Conservation (phyloP, 202 grass and related monocot species). For the Alloteropsis angusta region DNA sequence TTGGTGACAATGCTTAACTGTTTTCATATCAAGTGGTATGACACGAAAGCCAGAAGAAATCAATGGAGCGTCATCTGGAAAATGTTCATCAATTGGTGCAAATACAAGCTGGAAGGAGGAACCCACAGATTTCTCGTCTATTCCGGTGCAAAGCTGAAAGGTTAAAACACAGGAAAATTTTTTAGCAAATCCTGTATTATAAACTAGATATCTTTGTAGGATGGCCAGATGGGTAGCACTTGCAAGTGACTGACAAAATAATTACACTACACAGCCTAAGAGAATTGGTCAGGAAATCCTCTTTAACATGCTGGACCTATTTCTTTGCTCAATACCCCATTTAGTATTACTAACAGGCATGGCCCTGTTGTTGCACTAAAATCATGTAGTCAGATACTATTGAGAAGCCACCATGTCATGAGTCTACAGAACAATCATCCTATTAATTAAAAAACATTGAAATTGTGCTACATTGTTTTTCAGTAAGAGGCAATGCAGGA, state of each 20-base stretch:
- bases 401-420: background rate
- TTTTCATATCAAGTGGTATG: constrained; percentile 89
- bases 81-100: constrained; percentile 78
- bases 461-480: background rate
- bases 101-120: constrained; percentile 96
- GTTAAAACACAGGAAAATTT: background rate
- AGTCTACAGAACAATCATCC: background rate
- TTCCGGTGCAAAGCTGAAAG: constrained; percentile 85
- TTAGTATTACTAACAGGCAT: constrained; percentile 1
- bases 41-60: constrained; percentile 89
- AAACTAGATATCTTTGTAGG: background rate
- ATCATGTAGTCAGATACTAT: background rate
- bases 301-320: background rate
- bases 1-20: constrained; percentile 47
- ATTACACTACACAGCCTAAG: background rate
- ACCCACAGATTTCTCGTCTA: constrained; percentile 90
- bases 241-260: background rate
- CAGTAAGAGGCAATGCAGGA: background rate
- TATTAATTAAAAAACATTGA: background rate
- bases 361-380: background rate
- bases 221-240: background rate
- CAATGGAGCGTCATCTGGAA: constrained; percentile 78
- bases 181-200: constrained; percentile 9
- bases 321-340: background rate
- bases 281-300: background rate